Conservation (phyloP, 140 eudicot genomes). For the Cichorium intybus region DNA sequence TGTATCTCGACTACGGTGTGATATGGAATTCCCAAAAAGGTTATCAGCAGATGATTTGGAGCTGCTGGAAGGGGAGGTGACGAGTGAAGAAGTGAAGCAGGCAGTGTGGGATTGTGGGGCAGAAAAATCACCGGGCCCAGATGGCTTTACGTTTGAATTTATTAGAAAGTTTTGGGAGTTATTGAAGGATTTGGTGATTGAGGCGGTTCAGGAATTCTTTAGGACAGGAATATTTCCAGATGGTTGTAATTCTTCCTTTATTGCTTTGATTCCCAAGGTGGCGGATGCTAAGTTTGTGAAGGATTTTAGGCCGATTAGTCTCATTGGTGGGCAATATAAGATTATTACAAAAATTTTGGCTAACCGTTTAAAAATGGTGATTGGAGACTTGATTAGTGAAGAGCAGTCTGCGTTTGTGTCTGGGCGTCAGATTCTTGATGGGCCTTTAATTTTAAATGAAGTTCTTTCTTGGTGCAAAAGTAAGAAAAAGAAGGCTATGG, state of each 20-base stretch:
- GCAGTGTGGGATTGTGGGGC: neutral
- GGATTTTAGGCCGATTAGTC: too few species aligned
- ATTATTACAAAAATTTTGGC: too few species aligned
- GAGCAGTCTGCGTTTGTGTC: neutral
- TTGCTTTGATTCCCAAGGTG: neutral
- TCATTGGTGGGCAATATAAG: too few species aligned
- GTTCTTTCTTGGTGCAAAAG: neutral
- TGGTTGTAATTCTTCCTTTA: neutral
- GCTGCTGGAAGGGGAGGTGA: neutral
- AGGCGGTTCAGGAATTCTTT: neutral
- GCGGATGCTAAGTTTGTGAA: neutral
- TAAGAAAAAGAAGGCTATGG: neutral
- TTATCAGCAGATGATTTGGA: too few species aligned
- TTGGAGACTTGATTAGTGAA: neutral
- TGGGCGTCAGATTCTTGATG: neutral
- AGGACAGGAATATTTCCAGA: too few species aligned
- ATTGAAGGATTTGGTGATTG: neutral
- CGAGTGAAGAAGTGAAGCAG: neutral
- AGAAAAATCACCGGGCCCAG: neutral
- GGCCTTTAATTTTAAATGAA: neutral
- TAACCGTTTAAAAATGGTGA: neutral
- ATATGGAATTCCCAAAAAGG: too few species aligned
- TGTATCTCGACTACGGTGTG: too few species aligned
- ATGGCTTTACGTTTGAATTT: neutral
- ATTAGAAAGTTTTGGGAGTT: neutral